Evolutionary conservation across 1,284 basidiomycete species (phyloP).

Genomic region (Testicularia cyperi): DNA sequence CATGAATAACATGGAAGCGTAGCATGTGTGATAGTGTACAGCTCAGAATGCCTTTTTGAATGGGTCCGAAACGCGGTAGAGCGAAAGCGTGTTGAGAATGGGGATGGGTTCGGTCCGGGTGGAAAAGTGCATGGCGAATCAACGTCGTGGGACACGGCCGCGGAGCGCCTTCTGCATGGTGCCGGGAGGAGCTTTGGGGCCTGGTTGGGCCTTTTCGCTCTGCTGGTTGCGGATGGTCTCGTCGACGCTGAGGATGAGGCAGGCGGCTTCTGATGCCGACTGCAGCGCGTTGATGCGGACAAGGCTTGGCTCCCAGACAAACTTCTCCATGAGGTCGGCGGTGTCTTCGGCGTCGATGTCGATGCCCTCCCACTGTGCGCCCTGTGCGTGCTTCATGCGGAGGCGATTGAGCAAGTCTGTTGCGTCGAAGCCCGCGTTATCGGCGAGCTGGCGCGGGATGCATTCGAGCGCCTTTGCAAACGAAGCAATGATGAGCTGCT

Average conservation of each 20-base stretch:
- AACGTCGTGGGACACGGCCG: slow-evolving; percentile 37
- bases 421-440: slow-evolving; percentile 96
- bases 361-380: slow-evolving; percentile 84
- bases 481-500: slow-evolving; percentile 89
- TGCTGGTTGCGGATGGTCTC: slow-evolving; percentile 58
- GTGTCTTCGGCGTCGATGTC: slow-evolving; percentile 88
- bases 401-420: slow-evolving; percentile 97
- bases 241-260: slow-evolving; percentile 69
- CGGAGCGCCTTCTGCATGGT: slow-evolving; percentile 56
- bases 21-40: too few species aligned
- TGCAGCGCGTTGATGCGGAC: slow-evolving; percentile 94
- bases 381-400: slow-evolving; percentile 90
- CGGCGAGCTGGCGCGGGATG: slow-evolving; percentile 96
- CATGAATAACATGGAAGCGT: too few species aligned
- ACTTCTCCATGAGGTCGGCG: slow-evolving; percentile 89
- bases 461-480: slow-evolving; percentile 96
- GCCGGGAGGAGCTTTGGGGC: slow-evolving; percentile 51
- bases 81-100: too few species aligned
- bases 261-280: slow-evolving; percentile 93
- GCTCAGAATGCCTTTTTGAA: too few species aligned
- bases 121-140: too few species aligned
- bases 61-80: too few species aligned
- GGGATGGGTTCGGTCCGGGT: too few species aligned
- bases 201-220: slow-evolving; percentile 46
- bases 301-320: slow-evolving; percentile 96